Conservation (phyloP, 2,329 filamentous ascomycete genomes). For the Cladosporium sp. region DNA sequence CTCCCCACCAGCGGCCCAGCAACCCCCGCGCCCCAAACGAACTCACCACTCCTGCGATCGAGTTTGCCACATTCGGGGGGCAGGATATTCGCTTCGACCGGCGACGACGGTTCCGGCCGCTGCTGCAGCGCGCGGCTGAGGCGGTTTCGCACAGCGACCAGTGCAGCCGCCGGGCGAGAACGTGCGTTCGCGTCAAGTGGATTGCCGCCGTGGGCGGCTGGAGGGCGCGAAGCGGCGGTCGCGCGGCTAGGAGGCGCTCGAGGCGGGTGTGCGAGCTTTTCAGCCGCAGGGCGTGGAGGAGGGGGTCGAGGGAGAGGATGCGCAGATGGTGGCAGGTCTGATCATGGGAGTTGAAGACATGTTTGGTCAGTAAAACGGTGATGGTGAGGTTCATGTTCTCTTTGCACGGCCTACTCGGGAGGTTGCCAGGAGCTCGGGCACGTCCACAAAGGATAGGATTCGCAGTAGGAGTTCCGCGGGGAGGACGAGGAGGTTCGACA, state of each 20-base stretch:
- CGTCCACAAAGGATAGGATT: slow-evolving; percentile 42
- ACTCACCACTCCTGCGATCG: slow-evolving; percentile 31
- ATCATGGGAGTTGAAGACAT: slow-evolving; percentile 3
- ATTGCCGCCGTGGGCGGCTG: slow-evolving; percentile 63
- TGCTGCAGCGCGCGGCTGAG: slow-evolving; percentile 58
- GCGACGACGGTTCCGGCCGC: slow-evolving; percentile 55
- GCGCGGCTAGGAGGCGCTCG: slow-evolving; percentile 52
- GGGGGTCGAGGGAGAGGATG: slow-evolving; percentile 58
- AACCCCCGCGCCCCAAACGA: slow-evolving; percentile 38
- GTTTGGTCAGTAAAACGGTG: background rate
- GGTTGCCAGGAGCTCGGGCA: slow-evolving; percentile 42
- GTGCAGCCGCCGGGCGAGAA: slow-evolving; percentile 60
- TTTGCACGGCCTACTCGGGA: slow-evolving; percentile 33
- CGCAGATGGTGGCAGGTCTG: slow-evolving; percentile 63
- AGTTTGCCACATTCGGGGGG: slow-evolving; percentile 55
- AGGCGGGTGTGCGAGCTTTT: slow-evolving; percentile 54
- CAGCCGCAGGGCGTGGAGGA: slow-evolving; percentile 61
- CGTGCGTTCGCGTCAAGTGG: slow-evolving; percentile 62
- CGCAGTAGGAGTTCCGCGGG: slow-evolving; percentile 44
- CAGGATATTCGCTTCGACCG: slow-evolving; percentile 62
- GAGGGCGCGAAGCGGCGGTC: slow-evolving; percentile 55
- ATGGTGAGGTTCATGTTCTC: background rate
- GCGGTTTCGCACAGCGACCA: slow-evolving; percentile 60
- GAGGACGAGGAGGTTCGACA: slow-evolving; percentile 16
- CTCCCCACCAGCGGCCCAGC: slow-evolving; percentile 61